Conservation (phyloP, 768 basidiomycete species). For the Symmetrospora coprosmae region DNA sequence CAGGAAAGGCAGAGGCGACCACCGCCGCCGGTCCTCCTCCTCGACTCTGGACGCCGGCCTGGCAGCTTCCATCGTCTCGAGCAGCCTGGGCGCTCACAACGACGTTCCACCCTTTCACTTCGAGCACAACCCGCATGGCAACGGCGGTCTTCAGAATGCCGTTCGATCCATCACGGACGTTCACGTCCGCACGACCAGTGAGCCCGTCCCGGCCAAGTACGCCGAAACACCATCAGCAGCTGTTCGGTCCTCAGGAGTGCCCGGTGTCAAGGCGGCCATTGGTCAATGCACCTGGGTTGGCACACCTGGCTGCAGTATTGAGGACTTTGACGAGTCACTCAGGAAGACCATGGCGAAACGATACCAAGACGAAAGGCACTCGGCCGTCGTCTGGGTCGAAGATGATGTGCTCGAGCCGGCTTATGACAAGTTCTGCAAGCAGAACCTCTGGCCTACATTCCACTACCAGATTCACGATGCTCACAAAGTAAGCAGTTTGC, state of each 20-base stretch:
- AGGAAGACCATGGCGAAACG: not conserved
- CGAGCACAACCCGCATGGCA: constrained; percentile 14
- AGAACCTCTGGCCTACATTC: constrained; percentile 78
- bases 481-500: no score
- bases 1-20: not conserved
- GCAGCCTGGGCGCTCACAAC: not conserved
- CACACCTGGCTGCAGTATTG: constrained; percentile 9
- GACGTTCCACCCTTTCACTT: not conserved
- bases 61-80: no score
- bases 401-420: constrained; percentile 19
- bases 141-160: constrained; percentile 17
- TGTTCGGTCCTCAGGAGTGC: not conserved
- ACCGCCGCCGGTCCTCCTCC: constrained; percentile 4
- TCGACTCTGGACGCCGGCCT: not conserved
- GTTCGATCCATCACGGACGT: not conserved
- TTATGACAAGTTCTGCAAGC: constrained; percentile 19
- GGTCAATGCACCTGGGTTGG: constrained; percentile 11
- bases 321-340: constrained; percentile 2
- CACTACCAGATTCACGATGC: constrained; percentile 92
- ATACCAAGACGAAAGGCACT: not conserved
- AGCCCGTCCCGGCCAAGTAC: no score
- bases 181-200: constrained; percentile 1
- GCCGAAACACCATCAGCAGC: no score
- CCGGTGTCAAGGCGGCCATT: not conserved
- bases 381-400: constrained; percentile 20